Base-by-base conservation (phyloP, 805 yeast species). In the Saccharomyces cerevisiae region DNA sequence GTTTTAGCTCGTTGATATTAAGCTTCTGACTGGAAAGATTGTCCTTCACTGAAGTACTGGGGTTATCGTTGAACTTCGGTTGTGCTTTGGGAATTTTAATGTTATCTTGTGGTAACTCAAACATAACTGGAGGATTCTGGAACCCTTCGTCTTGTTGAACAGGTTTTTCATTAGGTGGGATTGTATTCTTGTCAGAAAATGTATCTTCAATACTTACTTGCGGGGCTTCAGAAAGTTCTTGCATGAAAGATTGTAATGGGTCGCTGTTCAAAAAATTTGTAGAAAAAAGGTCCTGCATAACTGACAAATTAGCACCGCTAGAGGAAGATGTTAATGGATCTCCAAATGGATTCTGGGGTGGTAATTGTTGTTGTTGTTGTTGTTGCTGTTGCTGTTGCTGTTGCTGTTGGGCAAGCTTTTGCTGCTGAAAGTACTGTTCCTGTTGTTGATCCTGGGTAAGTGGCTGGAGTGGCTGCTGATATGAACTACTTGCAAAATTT, bases 171-270 rank as follows among this genome's bases (percentile, higher is more conserved):
- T 36, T 8, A 10, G 22, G 3, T 3, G 43, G 24, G 11, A 36
- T 11, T 36, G 22, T 36, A 9, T 22, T 17, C 24, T 36, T 36
- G 11, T 17, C 43, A 6, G 43, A 8, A 17, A 55, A 41, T 41
- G 47, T 14, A 22, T 54, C 55, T 46, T 54, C 53, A 41, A 57
- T 32, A 29, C 48, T 46, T 6, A 41, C 28, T 13, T 57, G 41
- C 9, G 54, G 51, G 3, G 59, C 55, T 3, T 59, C 54, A 10
- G 61, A 52, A 13, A 60, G 47, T 47, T 62, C 62, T 48, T 60
- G 60, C 57, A 60, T 58, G 17, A 63, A 59, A 27, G 61, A 47
- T 48, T 59, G 64, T 48, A 63, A 52, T 2, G 63, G 66, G 46
- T 58, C 66, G 3, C 56, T 57, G 17, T 55, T 60, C 24, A 61